Evolutionary conservation across 2,329 filamentous ascomycete genomes (phyloP).

Genomic region (Exserohilum rostratum): DNA sequence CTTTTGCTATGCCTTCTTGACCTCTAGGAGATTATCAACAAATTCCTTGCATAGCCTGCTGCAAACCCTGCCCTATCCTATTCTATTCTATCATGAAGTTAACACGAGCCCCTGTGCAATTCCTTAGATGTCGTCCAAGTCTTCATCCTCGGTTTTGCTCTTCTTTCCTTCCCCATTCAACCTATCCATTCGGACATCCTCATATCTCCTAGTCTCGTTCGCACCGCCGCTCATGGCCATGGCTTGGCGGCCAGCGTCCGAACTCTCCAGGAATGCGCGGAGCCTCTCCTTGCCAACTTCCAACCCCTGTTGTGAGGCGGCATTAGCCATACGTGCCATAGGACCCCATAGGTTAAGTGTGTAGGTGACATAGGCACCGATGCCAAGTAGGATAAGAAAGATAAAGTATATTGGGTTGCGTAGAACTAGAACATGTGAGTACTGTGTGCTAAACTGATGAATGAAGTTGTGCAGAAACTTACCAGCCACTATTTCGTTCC

Average conservation of each 20-base stretch:
- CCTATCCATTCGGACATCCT: conserved; percentile 46
- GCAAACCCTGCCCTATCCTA: conserved; percentile 1
- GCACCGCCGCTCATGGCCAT: conserved; percentile 66
- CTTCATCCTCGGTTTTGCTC: conserved; percentile 40
- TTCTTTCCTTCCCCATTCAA: conserved; percentile 53
- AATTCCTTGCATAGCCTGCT: background rate
- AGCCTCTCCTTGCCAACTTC: conserved; percentile 92
- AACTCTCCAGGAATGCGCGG: conserved; percentile 85
- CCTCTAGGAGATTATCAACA: conserved; percentile 8
- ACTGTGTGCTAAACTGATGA: background rate
- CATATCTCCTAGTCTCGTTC: conserved; percentile 23
- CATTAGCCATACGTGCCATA: conserved; percentile 93
- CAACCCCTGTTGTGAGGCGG: conserved; percentile 81
- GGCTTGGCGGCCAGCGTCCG: conserved; percentile 83
- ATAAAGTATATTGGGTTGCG: conserved; percentile 94
- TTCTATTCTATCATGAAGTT: background rate
- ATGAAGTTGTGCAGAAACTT: conserved; percentile 50
- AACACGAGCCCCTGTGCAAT: background rate
- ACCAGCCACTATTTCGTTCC: conserved; percentile 98
- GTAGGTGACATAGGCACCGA: conserved; percentile 87
- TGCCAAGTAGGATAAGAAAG: conserved; percentile 76
- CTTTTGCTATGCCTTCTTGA: background rate
- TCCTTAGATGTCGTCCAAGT: conserved; percentile 46
- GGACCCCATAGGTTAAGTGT: conserved; percentile 94
- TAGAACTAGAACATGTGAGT: conserved; percentile 66